Evolutionary conservation across 805 yeast genomes (phyloP).

Genomic region (Cyberlindnera xylosilytica): DNA sequence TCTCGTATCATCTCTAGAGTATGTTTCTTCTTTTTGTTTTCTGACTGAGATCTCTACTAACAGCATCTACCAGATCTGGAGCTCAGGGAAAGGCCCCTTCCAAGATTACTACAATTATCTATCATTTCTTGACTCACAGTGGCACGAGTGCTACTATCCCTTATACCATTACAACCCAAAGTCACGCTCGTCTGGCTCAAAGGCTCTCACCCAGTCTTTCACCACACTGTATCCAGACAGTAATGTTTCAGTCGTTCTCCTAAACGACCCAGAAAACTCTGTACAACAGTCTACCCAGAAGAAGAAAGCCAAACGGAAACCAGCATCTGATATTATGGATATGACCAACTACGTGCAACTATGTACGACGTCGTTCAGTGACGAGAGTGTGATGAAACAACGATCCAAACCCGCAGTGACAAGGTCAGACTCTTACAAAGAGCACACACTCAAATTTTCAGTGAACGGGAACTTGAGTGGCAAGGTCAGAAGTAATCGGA

Average conservation of each 20-base stretch:
- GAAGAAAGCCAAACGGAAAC: not conserved
- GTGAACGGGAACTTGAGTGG: not conserved
- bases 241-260: not conserved
- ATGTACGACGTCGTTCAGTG: constrained; percentile 2
- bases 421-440: constrained; percentile 1
- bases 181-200: not conserved
- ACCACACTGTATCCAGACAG: not conserved
- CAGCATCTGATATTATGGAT: constrained; percentile 1
- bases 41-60: not conserved
- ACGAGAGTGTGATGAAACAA: not conserved
- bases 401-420: not conserved
- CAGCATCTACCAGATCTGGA: constrained; percentile 8
- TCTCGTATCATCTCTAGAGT: no score
- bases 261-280: not conserved
- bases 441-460: constrained; percentile 6
- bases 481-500: not conserved
- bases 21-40: no score
- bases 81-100: not conserved
- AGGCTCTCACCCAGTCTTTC: not conserved
- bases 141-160: constrained; percentile 17
- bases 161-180: constrained; percentile 16
- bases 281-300: not conserved
- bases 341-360: constrained; percentile 2
- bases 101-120: constrained; percentile 15
- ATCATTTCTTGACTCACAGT: constrained; percentile 13